Evolutionary conservation across 2,329 filamentous ascomycete species (phyloP).

Genomic region (Aspergillus calidoustus): DNA sequence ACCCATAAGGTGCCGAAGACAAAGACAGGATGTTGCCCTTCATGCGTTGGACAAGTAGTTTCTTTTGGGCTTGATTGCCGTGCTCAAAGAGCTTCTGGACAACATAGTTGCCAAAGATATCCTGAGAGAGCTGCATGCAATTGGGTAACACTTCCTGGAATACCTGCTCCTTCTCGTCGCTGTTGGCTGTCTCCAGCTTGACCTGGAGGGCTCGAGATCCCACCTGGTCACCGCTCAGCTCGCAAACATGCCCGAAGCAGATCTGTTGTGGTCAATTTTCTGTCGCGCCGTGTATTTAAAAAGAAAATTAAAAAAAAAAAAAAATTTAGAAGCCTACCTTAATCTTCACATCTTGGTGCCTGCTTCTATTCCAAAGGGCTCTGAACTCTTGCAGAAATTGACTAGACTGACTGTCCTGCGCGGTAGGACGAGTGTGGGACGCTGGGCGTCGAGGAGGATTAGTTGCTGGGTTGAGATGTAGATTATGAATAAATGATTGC

Average conservation of each 20-base stretch:
- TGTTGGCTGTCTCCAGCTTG: slow-evolving; percentile 89
- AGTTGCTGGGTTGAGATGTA: slow-evolving; percentile 36
- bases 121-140: slow-evolving; percentile 86
- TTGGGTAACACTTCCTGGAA: slow-evolving; percentile 88
- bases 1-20: slow-evolving; percentile 89
- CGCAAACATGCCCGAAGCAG: slow-evolving; percentile 84
- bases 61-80: slow-evolving; percentile 92
- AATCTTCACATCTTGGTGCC: slow-evolving; percentile 69
- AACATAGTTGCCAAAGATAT: slow-evolving; percentile 97
- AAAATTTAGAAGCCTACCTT: slow-evolving; percentile 56
- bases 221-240: slow-evolving; percentile 94
- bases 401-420: slow-evolving; percentile 67
- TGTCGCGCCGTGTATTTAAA: not conserved
- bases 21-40: slow-evolving; percentile 79
- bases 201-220: slow-evolving; percentile 95
- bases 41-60: slow-evolving; percentile 82
- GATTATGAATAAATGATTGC: slow-evolving; percentile 32
- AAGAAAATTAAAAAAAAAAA: not conserved
- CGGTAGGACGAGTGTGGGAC: slow-evolving; percentile 60
- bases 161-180: slow-evolving; percentile 90
- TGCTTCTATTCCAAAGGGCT: slow-evolving; percentile 70
- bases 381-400: slow-evolving; percentile 79
- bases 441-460: slow-evolving; percentile 50
- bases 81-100: slow-evolving; percentile 98
- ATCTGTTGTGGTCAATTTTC: slow-evolving; percentile 55